Percentiles rank a stretch among this genome's conserved stretches.
Evolutionary conservation across 1,284 basidiomycete species (phyloP).

Genomic region (Pholiota adiposa): DNA sequence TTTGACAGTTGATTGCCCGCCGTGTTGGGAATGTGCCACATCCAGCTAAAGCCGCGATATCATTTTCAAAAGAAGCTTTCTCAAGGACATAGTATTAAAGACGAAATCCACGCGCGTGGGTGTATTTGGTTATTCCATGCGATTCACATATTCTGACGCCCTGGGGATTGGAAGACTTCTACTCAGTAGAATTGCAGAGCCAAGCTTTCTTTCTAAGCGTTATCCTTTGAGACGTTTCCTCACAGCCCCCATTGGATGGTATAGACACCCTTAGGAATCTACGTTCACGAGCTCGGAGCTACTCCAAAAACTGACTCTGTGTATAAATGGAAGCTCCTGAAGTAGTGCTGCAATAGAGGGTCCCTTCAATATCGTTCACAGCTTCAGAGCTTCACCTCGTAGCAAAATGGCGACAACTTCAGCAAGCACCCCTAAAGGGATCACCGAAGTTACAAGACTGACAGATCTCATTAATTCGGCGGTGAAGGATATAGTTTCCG

Average conservation of each 20-base stretch:
- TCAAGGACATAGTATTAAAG: neutral
- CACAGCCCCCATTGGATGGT: neutral
- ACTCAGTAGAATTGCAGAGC: neutral
- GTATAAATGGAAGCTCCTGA: neutral
- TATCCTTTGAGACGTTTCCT: neutral
- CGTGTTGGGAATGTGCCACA: neutral
- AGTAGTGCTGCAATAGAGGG: neutral
- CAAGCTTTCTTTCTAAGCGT: neutral
- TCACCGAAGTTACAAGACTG: conserved; percentile 7
- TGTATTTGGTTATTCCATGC: neutral
- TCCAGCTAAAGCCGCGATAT: neutral
- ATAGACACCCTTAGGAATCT: neutral
- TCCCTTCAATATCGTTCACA: neutral
- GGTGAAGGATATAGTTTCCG: conserved; percentile 11
- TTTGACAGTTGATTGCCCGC: too few relatives aligned
- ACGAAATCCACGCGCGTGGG: neutral
- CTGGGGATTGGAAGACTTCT: neutral
- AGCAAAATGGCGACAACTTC: neutral
- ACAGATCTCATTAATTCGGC: conserved; percentile 10
- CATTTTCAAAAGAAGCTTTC: neutral
- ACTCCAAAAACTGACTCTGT: neutral
- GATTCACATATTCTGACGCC: neutral
- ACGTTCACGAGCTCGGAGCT: neutral
- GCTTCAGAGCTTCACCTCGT: neutral
- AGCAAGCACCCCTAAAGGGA: neutral